Evolutionary conservation across 75 land plant species (phyloP).

Genomic region (Isoetes taiwanensis): DNA sequence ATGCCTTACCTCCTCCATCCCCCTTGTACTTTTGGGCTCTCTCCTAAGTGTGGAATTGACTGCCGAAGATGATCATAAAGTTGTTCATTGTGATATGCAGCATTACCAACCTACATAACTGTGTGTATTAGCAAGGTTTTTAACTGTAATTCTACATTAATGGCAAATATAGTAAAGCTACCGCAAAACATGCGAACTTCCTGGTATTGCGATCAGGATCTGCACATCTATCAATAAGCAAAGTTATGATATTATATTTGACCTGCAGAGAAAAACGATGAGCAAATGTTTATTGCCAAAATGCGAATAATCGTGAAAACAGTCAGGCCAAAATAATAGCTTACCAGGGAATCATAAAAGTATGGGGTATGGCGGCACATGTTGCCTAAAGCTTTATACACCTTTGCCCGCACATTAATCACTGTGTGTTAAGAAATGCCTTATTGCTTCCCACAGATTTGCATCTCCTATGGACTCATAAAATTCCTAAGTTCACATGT

Average conservation of each 20-base stretch:
- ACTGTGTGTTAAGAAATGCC: conserved; percentile 46
- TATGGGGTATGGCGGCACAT: conserved; percentile 90
- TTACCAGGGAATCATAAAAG: conserved; percentile 70
- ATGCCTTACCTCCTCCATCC: too few relatives aligned
- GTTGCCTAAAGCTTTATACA: conserved; percentile 96
- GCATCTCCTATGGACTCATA: conserved; percentile 71
- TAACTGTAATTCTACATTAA: neutral
- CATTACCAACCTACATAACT: conserved; percentile 93
- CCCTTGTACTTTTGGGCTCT: too few relatives aligned
- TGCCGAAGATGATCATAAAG: conserved; percentile 72
- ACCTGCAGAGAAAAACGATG: conserved; percentile 31
- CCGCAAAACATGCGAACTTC: conserved; percentile 98
- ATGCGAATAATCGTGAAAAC: too few relatives aligned
- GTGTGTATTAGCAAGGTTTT: too few relatives aligned
- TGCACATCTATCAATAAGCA: conserved; percentile 85
- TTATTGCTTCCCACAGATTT: conserved; percentile 39
- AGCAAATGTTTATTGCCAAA: too few relatives aligned
- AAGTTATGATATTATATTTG: conserved; percentile 47
- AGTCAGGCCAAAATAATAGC: too few relatives aligned
- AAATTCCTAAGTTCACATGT: conserved; percentile 38
- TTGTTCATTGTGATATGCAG: conserved; percentile 81
- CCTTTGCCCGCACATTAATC: conserved; percentile 75
- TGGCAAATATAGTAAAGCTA: conserved; percentile 18
- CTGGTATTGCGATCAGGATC: conserved; percentile 86
- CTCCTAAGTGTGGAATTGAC: conserved; percentile 83